Percentiles rank a stretch among this genome's conserved stretches.
These are phyloP conservation scores for Acanthamoeba royreba DNA, from an alignment of 208 protist species.

Conservation along the genomic window DNA sequence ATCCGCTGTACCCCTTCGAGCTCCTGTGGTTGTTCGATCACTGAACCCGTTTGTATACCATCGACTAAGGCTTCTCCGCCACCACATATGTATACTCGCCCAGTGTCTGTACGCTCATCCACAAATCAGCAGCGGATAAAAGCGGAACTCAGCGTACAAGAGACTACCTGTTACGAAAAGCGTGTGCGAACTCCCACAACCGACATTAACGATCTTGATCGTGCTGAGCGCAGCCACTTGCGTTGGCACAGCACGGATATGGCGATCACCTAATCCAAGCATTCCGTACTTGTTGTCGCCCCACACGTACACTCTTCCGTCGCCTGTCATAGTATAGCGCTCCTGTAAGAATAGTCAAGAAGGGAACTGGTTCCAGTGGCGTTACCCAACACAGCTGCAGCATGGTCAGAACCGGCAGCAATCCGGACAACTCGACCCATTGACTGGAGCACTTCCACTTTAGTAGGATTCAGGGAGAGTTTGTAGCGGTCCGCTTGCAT, in stretches of 20 bases:
- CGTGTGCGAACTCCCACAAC: background rate
- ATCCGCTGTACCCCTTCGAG: background rate
- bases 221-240: background rate
- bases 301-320: background rate
- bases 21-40: background rate
- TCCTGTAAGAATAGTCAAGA: background rate
- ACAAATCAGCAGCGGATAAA: too few species aligned
- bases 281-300: background rate
- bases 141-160: too few species aligned
- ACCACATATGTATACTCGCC: background rate
- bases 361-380: background rate
- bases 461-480: background rate
- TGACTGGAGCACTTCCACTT: background rate
- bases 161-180: background rate
- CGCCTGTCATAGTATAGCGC: background rate
- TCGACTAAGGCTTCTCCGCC: background rate
- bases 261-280: background rate
- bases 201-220: background rate
- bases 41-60: background rate
- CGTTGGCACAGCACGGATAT: background rate
- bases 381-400: too few species aligned
- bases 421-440: background rate
- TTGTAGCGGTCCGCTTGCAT: too few species aligned
- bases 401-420: background rate
- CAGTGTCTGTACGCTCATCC: too few species aligned